A percentile compares a stretch with the other conserved stretches of the same genome.
Conservation (phyloP, 257 asterid species). For the Rehmannia glutinosa region DNA sequence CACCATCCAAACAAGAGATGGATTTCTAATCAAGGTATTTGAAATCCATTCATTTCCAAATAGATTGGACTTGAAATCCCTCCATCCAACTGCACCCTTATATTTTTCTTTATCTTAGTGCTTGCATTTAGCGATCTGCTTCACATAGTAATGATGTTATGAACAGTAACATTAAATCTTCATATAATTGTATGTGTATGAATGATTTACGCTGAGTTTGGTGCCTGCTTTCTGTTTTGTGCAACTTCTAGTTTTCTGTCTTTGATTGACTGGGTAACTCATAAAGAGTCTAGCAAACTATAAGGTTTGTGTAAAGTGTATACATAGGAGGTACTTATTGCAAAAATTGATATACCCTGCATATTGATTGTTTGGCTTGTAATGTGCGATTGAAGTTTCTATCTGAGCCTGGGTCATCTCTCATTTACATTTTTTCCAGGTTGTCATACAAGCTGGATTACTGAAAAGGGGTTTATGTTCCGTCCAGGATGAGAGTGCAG, state of each 20-base stretch:
- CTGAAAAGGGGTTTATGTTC: slow-evolving; percentile 80
- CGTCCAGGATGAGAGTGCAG: slow-evolving; percentile 98
- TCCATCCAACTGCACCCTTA: too few relatives aligned
- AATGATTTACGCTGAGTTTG: slow-evolving; percentile 1
- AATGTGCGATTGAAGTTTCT: slow-evolving; percentile 1
- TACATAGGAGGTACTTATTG: not conserved
- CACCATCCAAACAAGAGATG: too few relatives aligned
- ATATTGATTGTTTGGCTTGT: slow-evolving; percentile 7
- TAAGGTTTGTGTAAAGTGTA: not conserved
- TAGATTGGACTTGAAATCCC: too few relatives aligned
- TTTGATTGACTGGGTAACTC: not conserved
- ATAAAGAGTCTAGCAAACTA: not conserved
- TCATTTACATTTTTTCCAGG: slow-evolving; percentile 37
- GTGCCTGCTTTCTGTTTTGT: not conserved
- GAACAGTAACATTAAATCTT: not conserved
- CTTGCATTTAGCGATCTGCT: not conserved
- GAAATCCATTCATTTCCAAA: too few relatives aligned
- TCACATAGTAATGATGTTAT: not conserved
- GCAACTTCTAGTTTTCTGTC: slow-evolving; percentile 1
- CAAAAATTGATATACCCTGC: not conserved
- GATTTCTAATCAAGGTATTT: too few relatives aligned
- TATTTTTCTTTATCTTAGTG: not conserved
- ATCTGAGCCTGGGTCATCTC: slow-evolving; percentile 14
- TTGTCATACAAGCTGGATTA: slow-evolving; percentile 80
- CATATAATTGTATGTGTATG: not conserved